These are phyloP conservation scores for Podaxis mareebaensis DNA, from an alignment of 768 basidiomycete genomes.

Conservation along the genomic window DNA sequence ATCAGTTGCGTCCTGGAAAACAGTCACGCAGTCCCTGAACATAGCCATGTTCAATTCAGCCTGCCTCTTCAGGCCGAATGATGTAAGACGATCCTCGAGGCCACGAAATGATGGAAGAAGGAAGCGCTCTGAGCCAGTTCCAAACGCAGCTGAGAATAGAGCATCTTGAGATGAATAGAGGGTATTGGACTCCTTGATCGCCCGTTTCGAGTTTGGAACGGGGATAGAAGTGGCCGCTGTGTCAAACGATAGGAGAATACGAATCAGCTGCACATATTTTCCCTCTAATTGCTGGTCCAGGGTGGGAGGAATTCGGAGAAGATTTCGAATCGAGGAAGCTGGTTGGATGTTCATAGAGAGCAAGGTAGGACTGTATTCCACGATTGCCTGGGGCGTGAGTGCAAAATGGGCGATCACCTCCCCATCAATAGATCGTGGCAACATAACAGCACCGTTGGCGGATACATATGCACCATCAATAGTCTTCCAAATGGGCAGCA, in stretches of 20 bases:
- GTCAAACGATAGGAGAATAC: neutral
- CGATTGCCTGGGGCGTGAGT: neutral
- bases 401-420: slow-evolving; percentile 6
- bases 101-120: slow-evolving; percentile 29
- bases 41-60: slow-evolving; percentile 29
- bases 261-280: slow-evolving; percentile 10
- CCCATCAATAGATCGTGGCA: slow-evolving; percentile 6
- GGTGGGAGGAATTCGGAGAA: neutral
- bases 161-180: slow-evolving; percentile 35
- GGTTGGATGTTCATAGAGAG: neutral
- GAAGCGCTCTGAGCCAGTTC: slow-evolving; percentile 29
- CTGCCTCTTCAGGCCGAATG: slow-evolving; percentile 32
- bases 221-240: neutral
- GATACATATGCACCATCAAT: neutral
- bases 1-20: slow-evolving; percentile 26
- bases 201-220: slow-evolving; percentile 32
- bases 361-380: neutral
- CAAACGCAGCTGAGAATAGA: slow-evolving; percentile 39
- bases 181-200: slow-evolving; percentile 24
- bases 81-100: slow-evolving; percentile 28
- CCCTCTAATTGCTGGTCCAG: slow-evolving; percentile 15
- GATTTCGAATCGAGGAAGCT: neutral
- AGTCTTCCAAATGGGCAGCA: slow-evolving; percentile 6
- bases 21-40: slow-evolving; percentile 37
- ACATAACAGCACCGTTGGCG: slow-evolving; percentile 5